A percentile compares a stretch with the other conserved stretches of the same genome.
phyloP scores from a whole-genome alignment of 306 rosid genomes.

The Hylodesmum podocarpum region DNA sequence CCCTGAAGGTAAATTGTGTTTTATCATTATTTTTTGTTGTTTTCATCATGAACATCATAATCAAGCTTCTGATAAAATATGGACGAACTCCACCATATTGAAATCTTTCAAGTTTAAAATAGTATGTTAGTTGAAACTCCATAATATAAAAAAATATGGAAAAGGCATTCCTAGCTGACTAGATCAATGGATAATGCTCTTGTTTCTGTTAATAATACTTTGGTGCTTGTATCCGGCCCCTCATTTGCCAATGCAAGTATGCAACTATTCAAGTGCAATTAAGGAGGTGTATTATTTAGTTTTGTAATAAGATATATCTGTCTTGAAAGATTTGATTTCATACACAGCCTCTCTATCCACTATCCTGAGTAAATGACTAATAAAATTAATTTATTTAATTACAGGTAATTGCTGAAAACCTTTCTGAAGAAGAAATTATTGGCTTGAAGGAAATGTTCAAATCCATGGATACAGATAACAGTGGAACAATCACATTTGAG shows the following conservation, averaged over 20 bases:
- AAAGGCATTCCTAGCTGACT: conserved; percentile 7
- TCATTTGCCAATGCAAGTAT: background rate
- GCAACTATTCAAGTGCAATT: background rate
- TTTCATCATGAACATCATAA: background rate
- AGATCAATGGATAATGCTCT: conserved; percentile 4
- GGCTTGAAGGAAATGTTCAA: conserved; percentile 98
- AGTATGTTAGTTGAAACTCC: background rate
- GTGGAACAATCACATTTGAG: conserved; percentile 93
- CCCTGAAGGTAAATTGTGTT: conserved; percentile 65
- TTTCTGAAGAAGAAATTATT: conserved; percentile 96
- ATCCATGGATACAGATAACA: conserved; percentile 96
- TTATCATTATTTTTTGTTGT: conserved; percentile 17
- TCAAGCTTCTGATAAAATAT: background rate
- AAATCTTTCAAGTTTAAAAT: background rate
- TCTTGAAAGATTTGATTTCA: conserved; percentile 13
- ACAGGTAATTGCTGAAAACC: conserved; percentile 95
- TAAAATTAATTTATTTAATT: conserved; percentile 15
- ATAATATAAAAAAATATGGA: background rate
- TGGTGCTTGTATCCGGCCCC: conserved; percentile 6
- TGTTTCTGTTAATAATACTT: background rate
- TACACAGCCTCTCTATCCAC: background rate
- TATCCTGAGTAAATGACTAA: background rate
- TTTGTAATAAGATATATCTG: background rate
- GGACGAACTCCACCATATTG: background rate
- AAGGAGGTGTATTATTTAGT: background rate